A percentile compares a stretch with the other conserved stretches of the same genome.
Conservation (phyloP, 2,329 filamentous ascomycete species). For the Trichophyton benhamiae region DNA sequence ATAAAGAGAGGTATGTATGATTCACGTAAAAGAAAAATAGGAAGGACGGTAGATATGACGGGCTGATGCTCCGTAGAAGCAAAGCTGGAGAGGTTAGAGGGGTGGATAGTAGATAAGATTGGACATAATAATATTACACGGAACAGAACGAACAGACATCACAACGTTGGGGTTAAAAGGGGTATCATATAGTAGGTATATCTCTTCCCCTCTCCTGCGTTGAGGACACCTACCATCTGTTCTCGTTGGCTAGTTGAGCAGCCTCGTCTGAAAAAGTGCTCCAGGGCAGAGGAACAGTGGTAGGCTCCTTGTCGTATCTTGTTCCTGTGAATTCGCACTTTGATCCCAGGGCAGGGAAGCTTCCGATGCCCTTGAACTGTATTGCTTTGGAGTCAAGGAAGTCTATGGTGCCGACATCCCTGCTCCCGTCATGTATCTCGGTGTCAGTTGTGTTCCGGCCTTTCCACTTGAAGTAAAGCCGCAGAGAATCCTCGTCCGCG, state of each 20-base stretch:
- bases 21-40: no score
- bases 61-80: no score
- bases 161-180: no score
- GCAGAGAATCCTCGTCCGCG: background rate
- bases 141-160: no score
- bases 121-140: no score
- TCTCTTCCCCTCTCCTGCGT: background rate
- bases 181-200: no score
- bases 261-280: conserved; percentile 8
- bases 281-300: conserved; percentile 9
- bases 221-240: conserved; percentile 6
- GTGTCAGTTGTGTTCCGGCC: conserved; percentile 10
- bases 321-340: conserved; percentile 11
- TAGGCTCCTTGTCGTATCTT: conserved; percentile 7
- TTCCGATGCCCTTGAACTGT: conserved; percentile 11
- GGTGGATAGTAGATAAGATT: no score
- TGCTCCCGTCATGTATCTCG: conserved; percentile 6
- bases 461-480: conserved; percentile 13
- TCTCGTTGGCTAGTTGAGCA: background rate
- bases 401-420: conserved; percentile 11
- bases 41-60: no score
- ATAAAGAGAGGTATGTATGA: no score
- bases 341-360: conserved; percentile 10
- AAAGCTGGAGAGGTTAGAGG: no score
- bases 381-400: conserved; percentile 9